Evolutionary conservation across 2,329 filamentous ascomycete species (phyloP).

Genomic region (Dothiorella sarmentorum): DNA sequence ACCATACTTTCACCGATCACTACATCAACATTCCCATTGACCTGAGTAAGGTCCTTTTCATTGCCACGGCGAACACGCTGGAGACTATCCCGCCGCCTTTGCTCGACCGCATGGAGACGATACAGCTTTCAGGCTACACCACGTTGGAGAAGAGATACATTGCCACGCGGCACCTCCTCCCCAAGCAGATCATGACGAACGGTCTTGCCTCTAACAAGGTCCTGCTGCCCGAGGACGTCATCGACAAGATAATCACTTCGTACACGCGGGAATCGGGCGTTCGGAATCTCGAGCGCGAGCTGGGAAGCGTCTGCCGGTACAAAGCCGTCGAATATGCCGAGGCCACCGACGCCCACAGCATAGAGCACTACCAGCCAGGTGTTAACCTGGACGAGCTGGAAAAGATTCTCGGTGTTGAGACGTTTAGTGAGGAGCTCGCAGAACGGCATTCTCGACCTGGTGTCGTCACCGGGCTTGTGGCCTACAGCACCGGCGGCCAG

Average conservation of each 20-base stretch:
- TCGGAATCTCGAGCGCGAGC: constrained; percentile 91
- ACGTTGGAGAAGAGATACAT: constrained; percentile 97
- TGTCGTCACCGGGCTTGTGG: constrained; percentile 92
- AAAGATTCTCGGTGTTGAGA: constrained; percentile 85
- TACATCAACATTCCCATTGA: constrained; percentile 96
- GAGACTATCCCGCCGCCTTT: constrained; percentile 94
- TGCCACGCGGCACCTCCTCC: constrained; percentile 86
- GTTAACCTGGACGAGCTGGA: constrained; percentile 81
- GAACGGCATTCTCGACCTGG: constrained; percentile 79
- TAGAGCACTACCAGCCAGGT: constrained; percentile 64
- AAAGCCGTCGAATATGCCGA: constrained; percentile 96
- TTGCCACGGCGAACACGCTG: constrained; percentile 90
- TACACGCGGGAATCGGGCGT: constrained; percentile 97
- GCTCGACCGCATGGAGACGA: constrained; percentile 95
- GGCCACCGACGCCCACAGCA: constrained; percentile 69
- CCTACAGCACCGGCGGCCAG: constrained; percentile 75
- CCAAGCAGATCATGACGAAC: constrained; percentile 91
- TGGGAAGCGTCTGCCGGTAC: constrained; percentile 88
- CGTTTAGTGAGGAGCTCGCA: constrained; percentile 92
- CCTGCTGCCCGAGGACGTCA: constrained; percentile 72
- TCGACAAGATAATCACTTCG: constrained; percentile 91
- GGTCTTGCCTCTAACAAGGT: constrained; percentile 76
- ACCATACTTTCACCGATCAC: constrained; percentile 90
- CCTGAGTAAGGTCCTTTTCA: constrained; percentile 93
- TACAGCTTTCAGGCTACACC: constrained; percentile 90